These are phyloP conservation scores for Chaetomium fimeti DNA, from an alignment of 495 filamentous ascomycete species.

Conservation along the genomic window DNA sequence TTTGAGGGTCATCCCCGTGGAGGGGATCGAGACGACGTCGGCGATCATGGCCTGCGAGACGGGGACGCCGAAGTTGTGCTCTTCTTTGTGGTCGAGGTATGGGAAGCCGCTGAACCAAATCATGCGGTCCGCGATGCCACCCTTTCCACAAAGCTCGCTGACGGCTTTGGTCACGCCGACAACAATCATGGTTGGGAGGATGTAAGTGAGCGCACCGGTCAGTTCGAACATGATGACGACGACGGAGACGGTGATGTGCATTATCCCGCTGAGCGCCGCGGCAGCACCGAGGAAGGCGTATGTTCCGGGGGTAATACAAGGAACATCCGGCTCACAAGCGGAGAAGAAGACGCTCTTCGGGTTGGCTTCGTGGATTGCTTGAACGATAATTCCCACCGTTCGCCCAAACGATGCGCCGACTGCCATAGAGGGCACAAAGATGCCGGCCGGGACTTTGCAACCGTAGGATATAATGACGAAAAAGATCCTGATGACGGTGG, in stretches of 20 bases:
- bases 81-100: constrained; percentile 97
- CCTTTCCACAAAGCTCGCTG: constrained; percentile 85
- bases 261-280: constrained; percentile 95
- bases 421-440: constrained; percentile 98
- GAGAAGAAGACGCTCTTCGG: constrained; percentile 82
- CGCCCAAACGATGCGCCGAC: constrained; percentile 92
- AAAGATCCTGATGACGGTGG: constrained; percentile 76
- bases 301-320: constrained; percentile 93
- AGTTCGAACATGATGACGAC: constrained; percentile 99
- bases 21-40: constrained; percentile 70
- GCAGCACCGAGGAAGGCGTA: constrained; percentile 93
- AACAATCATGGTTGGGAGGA: constrained; percentile 97
- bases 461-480: constrained; percentile 97
- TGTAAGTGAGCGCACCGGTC: constrained; percentile 92
- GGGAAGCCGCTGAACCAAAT: constrained; percentile 99
- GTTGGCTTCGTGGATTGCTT: constrained; percentile 80
- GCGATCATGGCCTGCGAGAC: constrained; percentile 91
- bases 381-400: constrained; percentile 90
- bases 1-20: constrained; percentile 69
- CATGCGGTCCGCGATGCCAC: constrained; percentile 96
- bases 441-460: constrained; percentile 96
- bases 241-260: constrained; percentile 95
- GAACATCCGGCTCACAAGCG: constrained; percentile 84
- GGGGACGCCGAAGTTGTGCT: constrained; percentile 94
- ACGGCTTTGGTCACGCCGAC: constrained; percentile 96